phyloP scores from a whole-genome alignment of 306 rosid species.

The Dalbergia cultrata region DNA sequence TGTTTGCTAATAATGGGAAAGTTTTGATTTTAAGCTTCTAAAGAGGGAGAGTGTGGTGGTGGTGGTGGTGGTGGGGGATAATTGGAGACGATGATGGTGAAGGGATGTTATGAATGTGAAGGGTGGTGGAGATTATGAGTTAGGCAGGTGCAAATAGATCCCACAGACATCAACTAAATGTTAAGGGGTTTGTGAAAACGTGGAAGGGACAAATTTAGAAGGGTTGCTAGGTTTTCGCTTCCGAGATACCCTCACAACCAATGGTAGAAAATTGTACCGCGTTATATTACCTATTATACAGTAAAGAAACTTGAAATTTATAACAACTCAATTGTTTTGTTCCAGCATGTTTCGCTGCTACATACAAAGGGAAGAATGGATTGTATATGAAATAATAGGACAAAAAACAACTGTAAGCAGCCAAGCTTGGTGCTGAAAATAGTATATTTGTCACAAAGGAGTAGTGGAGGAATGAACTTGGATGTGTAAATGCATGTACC shows the following conservation, averaged over 20 bases:
- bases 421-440: not conserved
- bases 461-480: not conserved
- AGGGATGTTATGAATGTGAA: not conserved
- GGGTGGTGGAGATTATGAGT: slow-evolving; percentile 14
- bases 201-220: slow-evolving; percentile 29
- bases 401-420: not conserved
- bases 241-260: slow-evolving; percentile 39
- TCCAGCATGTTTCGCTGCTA: slow-evolving; percentile 5
- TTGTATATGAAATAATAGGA: not conserved
- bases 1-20: not conserved
- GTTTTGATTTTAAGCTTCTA: not conserved
- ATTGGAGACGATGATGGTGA: not conserved
- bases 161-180: not conserved
- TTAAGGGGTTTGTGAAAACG: not conserved
- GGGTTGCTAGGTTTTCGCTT: slow-evolving; percentile 24
- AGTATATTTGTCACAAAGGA: not conserved
- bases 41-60: slow-evolving; percentile 3
- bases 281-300: slow-evolving; percentile 3
- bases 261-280: slow-evolving; percentile 27
- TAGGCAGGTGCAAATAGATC: slow-evolving; percentile 9
- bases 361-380: not conserved
- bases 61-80: not conserved
- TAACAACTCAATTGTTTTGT: slow-evolving; percentile 42
- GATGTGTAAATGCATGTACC: not conserved
- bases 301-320: not conserved